Percentiles rank a stretch among this genome's conserved stretches.
Conservation (phyloP, 805 yeast species). For the Jamesozyma piceae region DNA sequence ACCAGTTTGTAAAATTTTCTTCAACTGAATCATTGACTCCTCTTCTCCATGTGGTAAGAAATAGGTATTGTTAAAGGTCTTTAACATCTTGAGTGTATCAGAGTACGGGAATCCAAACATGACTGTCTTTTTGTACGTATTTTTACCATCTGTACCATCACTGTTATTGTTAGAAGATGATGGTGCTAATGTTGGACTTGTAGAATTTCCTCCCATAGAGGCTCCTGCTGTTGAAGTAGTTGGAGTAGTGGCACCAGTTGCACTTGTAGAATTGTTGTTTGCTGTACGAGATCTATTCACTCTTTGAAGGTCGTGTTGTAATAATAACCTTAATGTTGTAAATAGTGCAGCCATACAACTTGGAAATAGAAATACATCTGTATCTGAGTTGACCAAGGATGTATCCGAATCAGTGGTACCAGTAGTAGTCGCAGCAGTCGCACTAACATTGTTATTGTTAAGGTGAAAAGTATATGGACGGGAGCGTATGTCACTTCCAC, state of each 20-base stretch:
- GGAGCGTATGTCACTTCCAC: not conserved
- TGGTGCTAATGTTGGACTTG: not conserved
- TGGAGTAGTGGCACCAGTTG: not conserved
- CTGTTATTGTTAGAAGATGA: not conserved
- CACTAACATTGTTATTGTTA: not conserved
- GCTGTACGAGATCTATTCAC: constrained; percentile 17
- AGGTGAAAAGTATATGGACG: not conserved
- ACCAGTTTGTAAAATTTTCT: constrained; percentile 49
- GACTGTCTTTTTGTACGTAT: constrained; percentile 50
- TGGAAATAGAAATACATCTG: constrained; percentile 77
- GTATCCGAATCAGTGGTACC: not conserved
- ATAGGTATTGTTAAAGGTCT: constrained; percentile 85
- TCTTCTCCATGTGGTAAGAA: constrained; percentile 79
- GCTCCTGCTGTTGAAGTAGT: not conserved
- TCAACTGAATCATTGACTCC: constrained; percentile 47
- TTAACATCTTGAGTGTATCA: constrained; percentile 77
- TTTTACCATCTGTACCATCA: constrained; percentile 6
- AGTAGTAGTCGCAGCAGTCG: not conserved
- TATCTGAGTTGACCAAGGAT: constrained; percentile 30
- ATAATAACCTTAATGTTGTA: constrained; percentile 58
- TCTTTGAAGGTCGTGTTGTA: constrained; percentile 32
- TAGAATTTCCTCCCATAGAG: not conserved
- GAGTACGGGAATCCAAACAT: constrained; percentile 96
- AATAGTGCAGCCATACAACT: constrained; percentile 91
- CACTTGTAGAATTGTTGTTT: constrained; percentile 2